A percentile compares a stretch with the other conserved stretches of the same genome.
phyloP scores from a whole-genome alignment of 441 rosid species.

The Iberis amara region DNA sequence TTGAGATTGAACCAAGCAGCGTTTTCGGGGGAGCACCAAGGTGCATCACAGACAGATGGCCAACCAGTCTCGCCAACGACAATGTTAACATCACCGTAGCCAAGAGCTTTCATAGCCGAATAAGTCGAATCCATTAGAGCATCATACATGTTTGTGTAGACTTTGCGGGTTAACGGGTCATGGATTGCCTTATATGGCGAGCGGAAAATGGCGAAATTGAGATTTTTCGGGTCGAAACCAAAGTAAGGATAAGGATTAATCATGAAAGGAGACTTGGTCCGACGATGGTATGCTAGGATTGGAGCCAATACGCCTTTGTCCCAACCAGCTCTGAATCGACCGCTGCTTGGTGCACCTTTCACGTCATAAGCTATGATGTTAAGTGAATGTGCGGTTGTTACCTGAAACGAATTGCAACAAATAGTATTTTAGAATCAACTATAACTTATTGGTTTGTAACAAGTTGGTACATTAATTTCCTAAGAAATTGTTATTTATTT shows the following conservation, averaged over 20 bases:
- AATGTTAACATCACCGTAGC: conserved; percentile 44
- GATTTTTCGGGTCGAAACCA: conserved; percentile 35
- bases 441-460: background rate
- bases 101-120: conserved; percentile 49
- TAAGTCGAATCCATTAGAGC: conserved; percentile 42
- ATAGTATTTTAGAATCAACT: conserved; percentile 1
- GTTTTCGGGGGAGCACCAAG: conserved; percentile 36
- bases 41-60: conserved; percentile 51
- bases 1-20: conserved; percentile 45
- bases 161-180: conserved; percentile 38
- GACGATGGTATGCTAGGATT: conserved; percentile 47
- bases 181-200: conserved; percentile 36
- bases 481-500: background rate
- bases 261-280: conserved; percentile 53
- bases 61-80: conserved; percentile 60
- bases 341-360: conserved; percentile 45
- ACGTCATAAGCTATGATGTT: conserved; percentile 41
- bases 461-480: background rate
- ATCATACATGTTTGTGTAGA: conserved; percentile 58
- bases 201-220: conserved; percentile 44
- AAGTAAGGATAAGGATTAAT: conserved; percentile 68
- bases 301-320: conserved; percentile 41
- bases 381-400: conserved; percentile 54
- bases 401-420: conserved; percentile 34
- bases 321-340: conserved; percentile 39